phyloP scores from a whole-genome alignment of 2,329 filamentous ascomycete genomes.

The Cladophialophora bantiana region DNA sequence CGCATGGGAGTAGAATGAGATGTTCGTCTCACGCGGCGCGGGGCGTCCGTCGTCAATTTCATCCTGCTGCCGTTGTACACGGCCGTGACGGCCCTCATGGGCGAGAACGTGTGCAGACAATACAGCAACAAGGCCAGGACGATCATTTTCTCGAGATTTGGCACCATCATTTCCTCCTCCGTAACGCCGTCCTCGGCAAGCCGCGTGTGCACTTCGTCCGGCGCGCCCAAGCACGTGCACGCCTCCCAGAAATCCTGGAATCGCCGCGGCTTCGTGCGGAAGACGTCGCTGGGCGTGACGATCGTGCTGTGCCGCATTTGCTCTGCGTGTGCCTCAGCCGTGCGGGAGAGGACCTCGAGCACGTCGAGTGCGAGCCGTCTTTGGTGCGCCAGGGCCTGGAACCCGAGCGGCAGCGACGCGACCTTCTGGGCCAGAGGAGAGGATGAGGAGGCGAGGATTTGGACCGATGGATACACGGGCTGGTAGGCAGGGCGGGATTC shows the following conservation, averaged over 20 bases:
- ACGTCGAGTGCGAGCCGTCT: background rate
- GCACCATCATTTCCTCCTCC: background rate
- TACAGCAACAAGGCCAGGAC: background rate
- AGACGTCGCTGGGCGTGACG: background rate
- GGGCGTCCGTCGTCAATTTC: background rate
- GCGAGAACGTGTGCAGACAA: conserved; percentile 1
- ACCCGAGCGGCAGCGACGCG: too few relatives aligned
- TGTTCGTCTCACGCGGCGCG: background rate
- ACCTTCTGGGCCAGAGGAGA: too few relatives aligned
- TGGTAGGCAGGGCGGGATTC: too few relatives aligned
- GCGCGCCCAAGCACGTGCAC: background rate
- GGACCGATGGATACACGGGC: too few relatives aligned
- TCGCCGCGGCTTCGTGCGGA: background rate
- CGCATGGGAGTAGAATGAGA: background rate
- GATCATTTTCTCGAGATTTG: background rate
- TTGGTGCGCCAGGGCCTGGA: background rate
- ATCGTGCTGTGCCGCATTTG: background rate
- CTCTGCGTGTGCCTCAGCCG: background rate
- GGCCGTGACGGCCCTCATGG: conserved; percentile 5
- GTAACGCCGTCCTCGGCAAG: background rate
- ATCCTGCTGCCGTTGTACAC: conserved; percentile 6
- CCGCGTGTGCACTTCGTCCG: background rate
- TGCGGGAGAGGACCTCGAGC: background rate
- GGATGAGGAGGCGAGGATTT: too few relatives aligned
- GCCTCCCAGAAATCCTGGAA: background rate